Evolutionary conservation across 2,329 filamentous ascomycete species (phyloP), one percentile per base, ranked within the genome.

Genomic region (Nothophaeocryptopus gaeumannii): DNA sequence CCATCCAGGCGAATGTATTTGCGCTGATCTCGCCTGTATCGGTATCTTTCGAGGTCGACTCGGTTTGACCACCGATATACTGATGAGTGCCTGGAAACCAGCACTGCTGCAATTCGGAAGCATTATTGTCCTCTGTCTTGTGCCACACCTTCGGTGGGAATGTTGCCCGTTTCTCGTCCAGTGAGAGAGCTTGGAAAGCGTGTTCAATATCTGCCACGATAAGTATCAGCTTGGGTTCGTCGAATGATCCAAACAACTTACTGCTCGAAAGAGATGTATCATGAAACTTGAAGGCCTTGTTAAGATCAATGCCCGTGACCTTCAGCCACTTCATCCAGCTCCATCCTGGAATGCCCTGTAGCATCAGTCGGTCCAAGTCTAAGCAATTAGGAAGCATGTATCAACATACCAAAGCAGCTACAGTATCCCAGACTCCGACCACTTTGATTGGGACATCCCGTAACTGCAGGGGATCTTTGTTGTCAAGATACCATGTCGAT

Each of bases 81-180:
- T 56, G 58, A 49, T 74, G 71, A 2, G 66, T 66, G 5, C 71
- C 71, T 1, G 70, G 70, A 53, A 74, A 74, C 71, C 71, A 74
- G 13, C 70, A 67, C 54, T 73, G 71, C 12, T 68, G 63, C 13
- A 73, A 57, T n/a, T 63, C 61, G 9, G 69, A 72, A 13, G 56
- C 38, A 8, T 44, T 41, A 33, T 36, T 64, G 50, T 67, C 70
- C 10, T 68, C 66, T 1, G 60, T 59, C 14, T 63, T 58, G 50
- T 70, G 66, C 70, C 70, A 72, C 2, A 71, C 39, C 0, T 64
- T 65, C 13, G 39, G 69, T 56, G 49, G 54, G 35, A 67, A 71
- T 0, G 67, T 61, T 1, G 57, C 57, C 1, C 69, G 60, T 9
- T 67, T 55, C 47, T 71, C 69, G 38, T 72, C 69, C 4, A 72